Evolutionary conservation across 2,329 filamentous ascomycete genomes (phyloP).

Genomic region (Passalora sequoiae): DNA sequence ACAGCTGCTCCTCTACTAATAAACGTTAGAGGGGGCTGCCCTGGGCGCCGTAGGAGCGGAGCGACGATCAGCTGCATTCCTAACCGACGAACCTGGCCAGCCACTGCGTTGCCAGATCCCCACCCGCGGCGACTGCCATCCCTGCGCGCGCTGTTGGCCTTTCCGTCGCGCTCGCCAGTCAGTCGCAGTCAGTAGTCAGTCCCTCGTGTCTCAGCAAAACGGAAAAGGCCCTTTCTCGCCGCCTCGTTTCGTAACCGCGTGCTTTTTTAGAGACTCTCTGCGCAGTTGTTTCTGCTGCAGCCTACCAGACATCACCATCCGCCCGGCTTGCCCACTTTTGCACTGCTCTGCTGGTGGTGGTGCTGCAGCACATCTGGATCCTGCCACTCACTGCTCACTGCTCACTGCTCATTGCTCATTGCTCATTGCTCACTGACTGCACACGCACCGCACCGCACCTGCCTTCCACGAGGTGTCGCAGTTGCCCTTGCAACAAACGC

Average conservation of each 20-base stretch:
- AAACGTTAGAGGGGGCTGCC: conserved; percentile 4
- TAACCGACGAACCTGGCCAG: conserved; percentile 13
- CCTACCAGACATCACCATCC: conserved; percentile 16
- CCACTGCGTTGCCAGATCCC: conserved; percentile 17
- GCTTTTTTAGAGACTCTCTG: conserved; percentile 19
- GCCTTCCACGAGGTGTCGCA: conserved; percentile 22
- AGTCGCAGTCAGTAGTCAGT: no score
- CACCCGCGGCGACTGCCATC: conserved; percentile 13
- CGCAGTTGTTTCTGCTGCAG: conserved; percentile 18
- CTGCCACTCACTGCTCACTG: no score
- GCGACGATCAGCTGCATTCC: conserved; percentile 18
- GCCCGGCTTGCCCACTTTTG: conserved; percentile 11
- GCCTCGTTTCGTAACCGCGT: conserved; percentile 17
- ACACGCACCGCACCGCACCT: no score
- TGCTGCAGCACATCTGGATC: no score
- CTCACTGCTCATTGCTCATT: no score
- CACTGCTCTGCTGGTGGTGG: conserved; percentile 7
- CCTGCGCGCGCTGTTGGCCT: conserved; percentile 13
- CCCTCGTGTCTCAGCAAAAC: conserved; percentile 20
- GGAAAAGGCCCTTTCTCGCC: conserved; percentile 17
- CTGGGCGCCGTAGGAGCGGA: conserved; percentile 11
- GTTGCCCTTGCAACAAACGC: conserved; percentile 15
- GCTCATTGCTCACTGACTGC: no score
- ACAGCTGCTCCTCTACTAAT: not conserved
- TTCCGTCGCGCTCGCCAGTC: conserved; percentile 14